phyloP scores from a whole-genome alignment of 495 filamentous ascomycete genomes.

The Penicillium subrubescens region DNA sequence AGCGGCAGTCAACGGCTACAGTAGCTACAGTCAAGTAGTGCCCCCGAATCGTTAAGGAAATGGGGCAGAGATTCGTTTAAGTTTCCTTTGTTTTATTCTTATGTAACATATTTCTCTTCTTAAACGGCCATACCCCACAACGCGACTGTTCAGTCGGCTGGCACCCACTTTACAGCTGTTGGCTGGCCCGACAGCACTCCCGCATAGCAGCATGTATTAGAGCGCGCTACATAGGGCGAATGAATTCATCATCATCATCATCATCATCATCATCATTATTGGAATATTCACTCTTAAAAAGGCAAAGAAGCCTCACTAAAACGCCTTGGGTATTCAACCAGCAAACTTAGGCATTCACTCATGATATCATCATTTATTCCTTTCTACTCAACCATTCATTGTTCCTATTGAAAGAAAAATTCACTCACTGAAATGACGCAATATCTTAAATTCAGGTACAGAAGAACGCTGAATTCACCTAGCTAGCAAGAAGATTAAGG shows the following conservation, averaged over 20 bases:
- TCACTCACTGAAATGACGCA: too few relatives aligned
- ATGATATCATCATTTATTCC: too few relatives aligned
- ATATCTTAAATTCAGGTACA: too few relatives aligned
- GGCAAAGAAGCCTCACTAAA: too few relatives aligned
- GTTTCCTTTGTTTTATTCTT: neutral
- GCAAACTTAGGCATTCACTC: too few relatives aligned
- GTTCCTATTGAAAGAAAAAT: too few relatives aligned
- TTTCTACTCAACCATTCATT: too few relatives aligned
- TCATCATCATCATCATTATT: neutral
- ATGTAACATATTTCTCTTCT: too few relatives aligned
- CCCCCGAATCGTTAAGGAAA: neutral
- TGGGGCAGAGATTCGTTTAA: neutral
- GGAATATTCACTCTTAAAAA: too few relatives aligned
- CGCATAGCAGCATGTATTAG: slow-evolving; percentile 1
- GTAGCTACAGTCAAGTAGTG: neutral
- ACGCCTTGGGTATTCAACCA: too few relatives aligned
- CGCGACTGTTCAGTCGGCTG: neutral
- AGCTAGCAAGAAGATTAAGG: too few relatives aligned
- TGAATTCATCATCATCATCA: slow-evolving; percentile 12
- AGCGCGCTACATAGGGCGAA: slow-evolving; percentile 10
- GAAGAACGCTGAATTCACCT: too few relatives aligned
- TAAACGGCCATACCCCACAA: neutral
- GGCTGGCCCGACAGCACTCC: slow-evolving; percentile 6
- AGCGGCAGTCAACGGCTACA: neutral
- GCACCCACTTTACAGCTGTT: slow-evolving; percentile 2